Evolutionary conservation across 306 rosid genomes (phyloP), one percentile per base, ranked within the genome.

Genomic region (Gynostemma pentaphyllum): DNA sequence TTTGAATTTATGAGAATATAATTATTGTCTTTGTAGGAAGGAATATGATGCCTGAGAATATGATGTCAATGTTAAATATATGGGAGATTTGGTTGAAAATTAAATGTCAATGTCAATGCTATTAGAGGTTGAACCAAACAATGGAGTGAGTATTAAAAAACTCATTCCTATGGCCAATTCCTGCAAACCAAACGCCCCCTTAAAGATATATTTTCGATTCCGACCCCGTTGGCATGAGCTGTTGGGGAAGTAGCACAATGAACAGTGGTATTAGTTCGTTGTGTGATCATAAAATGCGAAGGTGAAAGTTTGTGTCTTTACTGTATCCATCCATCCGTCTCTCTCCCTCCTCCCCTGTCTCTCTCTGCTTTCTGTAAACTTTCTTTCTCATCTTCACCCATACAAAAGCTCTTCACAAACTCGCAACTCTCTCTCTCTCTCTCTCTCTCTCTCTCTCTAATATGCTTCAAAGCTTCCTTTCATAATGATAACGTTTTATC

Each of bases 351-450:
- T 50, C 5, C 13, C 32, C 26, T 48, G 27, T 22, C n/a, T 23
- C 5, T 49, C 9, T 10, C 51, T 18, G 24, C 10, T 46, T 46
- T 46, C 22, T 46, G 51, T 18, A 28, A 9, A 8, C 28, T 8
- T 19, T 19, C 2, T 48, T 45, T 57, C 64, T 57, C 64, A n/a
- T n/a, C n/a, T n/a, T 4, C 63, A 32, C 45, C 32, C 5, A 60
- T 7, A 21, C 34, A 60, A 59, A 37, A 22, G 48, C 65, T 36
- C 2, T 60, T 60, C 65, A 60, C 48, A 60, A 60, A 32, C n/a
- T 60, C 48, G 23, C 47, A 39, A 15, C 44, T 39, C 32, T 12
- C 18, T 16, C 9, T 32, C 23, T 55, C 11, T 56, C 64, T 56
- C 45, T 56, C 64, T 18, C 45, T 56, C 13, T 14, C 15, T 1